phyloP scores from a whole-genome alignment of 2,329 filamentous ascomycete genomes.

The Didymella keratinophila region DNA sequence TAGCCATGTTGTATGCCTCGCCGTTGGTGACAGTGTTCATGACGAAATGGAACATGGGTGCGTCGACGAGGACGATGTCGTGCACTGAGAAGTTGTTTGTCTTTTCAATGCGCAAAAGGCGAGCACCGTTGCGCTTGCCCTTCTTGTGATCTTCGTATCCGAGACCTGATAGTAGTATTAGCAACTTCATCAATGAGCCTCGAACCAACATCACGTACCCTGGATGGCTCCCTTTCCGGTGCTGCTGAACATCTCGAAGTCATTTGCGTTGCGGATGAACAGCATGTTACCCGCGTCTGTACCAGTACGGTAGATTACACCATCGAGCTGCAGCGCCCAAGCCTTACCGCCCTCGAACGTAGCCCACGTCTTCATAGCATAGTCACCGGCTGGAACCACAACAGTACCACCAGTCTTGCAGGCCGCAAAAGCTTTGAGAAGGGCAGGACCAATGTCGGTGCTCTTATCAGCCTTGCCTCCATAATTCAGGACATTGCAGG shows the following conservation, averaged over 20 bases:
- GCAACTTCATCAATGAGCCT: not conserved
- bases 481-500: slow-evolving; percentile 62
- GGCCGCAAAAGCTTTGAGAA: slow-evolving; percentile 58
- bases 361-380: slow-evolving; percentile 61
- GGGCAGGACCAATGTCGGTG: slow-evolving; percentile 60
- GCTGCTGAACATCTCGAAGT: slow-evolving; percentile 64
- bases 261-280: slow-evolving; percentile 57
- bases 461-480: slow-evolving; percentile 60
- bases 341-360: slow-evolving; percentile 57
- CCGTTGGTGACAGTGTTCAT: slow-evolving; percentile 61
- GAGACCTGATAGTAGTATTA: slow-evolving; percentile 4
- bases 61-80: slow-evolving; percentile 59
- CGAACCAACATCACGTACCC: slow-evolving; percentile 32
- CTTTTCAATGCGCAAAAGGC: slow-evolving; percentile 57
- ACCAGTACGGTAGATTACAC: slow-evolving; percentile 61
- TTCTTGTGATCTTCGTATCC: slow-evolving; percentile 60
- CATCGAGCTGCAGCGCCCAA: slow-evolving; percentile 63
- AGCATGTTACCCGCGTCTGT: slow-evolving; percentile 63
- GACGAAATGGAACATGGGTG: slow-evolving; percentile 60
- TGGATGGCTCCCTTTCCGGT: slow-evolving; percentile 62
- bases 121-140: slow-evolving; percentile 53
- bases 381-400: slow-evolving; percentile 60
- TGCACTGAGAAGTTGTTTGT: slow-evolving; percentile 59
- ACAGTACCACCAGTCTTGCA: slow-evolving; percentile 62
- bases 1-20: slow-evolving; percentile 64